A percentile compares a stretch with the other conserved stretches of the same genome.
phyloP scores from a whole-genome alignment of 139 green algal genomes.

The Coelastrella sp. region DNA sequence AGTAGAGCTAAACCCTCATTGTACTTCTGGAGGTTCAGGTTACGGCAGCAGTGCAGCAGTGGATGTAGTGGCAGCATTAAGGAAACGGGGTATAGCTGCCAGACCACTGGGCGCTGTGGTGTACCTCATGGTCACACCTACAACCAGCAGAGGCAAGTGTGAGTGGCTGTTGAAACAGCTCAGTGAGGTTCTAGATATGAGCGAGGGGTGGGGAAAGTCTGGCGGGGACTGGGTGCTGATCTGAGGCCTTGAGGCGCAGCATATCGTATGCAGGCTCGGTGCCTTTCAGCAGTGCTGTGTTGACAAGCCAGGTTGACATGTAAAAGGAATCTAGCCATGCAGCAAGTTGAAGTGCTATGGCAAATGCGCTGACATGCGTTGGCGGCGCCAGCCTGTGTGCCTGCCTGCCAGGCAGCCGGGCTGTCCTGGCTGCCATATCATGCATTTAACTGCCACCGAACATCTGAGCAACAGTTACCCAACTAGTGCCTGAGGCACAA shows the following conservation, averaged over 20 bases:
- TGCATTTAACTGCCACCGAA: too few relatives aligned
- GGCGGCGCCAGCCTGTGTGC: too few relatives aligned
- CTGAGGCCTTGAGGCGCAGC: neutral
- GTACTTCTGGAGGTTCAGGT: slow-evolving; percentile 30
- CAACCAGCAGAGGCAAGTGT: slow-evolving; percentile 62
- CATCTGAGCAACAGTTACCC: too few relatives aligned
- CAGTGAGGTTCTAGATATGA: slow-evolving; percentile 46
- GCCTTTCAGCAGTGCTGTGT: too few relatives aligned
- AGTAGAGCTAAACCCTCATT: slow-evolving; percentile 72
- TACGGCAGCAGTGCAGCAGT: slow-evolving; percentile 66
- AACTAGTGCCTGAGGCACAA: too few relatives aligned
- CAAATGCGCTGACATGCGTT: too few relatives aligned
- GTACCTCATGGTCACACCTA: slow-evolving; percentile 93
- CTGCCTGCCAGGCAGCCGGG: too few relatives aligned
- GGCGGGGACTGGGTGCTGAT: slow-evolving; percentile 4
- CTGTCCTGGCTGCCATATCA: too few relatives aligned
- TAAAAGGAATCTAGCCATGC: too few relatives aligned
- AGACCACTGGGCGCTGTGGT: slow-evolving; percentile 92
- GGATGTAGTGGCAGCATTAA: slow-evolving; percentile 61
- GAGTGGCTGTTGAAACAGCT: slow-evolving; percentile 64
- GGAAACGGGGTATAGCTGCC: slow-evolving; percentile 75
- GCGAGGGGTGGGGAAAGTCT: neutral
- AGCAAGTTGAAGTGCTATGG: too few relatives aligned
- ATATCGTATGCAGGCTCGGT: too few relatives aligned
- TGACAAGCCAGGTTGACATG: too few relatives aligned